Conservation (phyloP, 139 green algal genomes). For the Chlamydomonas incerta region DNA sequence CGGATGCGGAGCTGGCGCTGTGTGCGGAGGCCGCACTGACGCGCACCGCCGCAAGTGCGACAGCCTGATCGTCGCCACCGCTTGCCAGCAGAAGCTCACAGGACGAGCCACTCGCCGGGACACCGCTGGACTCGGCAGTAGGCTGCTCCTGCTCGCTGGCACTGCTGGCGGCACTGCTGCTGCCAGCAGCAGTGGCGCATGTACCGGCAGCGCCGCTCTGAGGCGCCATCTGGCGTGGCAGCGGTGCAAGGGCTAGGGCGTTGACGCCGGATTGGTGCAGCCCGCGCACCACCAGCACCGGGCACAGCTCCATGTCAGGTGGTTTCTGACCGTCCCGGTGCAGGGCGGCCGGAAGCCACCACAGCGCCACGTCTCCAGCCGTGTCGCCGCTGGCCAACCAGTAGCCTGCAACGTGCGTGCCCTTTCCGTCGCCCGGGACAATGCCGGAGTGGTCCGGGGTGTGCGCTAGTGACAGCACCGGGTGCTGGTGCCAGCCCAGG, state of each 20-base stretch:
- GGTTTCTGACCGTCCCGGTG: background rate
- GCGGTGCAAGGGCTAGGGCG: background rate
- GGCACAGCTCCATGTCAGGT: background rate
- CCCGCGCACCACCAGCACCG: conserved; percentile 2
- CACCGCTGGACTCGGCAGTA: no score
- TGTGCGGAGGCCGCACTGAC: no score
- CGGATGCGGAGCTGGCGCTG: background rate
- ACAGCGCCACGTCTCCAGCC: conserved; percentile 19
- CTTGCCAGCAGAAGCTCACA: conserved; percentile 11
- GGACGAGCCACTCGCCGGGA: background rate
- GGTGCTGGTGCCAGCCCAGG: conserved; percentile 10
- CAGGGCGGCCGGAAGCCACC: background rate
- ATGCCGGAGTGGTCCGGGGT: background rate
- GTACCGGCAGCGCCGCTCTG: no score
- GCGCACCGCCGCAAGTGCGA: background rate
- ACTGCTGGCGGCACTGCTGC: no score
- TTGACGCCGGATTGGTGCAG: conserved; percentile 42
- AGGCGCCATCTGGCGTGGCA: no score
- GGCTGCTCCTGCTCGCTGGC: no score
- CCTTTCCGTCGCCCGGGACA: no score
- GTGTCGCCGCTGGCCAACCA: conserved; percentile 32
- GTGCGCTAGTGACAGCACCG: conserved; percentile 23
- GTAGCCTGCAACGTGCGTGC: no score
- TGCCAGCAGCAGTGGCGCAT: no score
- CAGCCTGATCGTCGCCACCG: conserved; percentile 37